Conservation (phyloP, 2,329 filamentous ascomycete species). For the Nemania diffusa region DNA sequence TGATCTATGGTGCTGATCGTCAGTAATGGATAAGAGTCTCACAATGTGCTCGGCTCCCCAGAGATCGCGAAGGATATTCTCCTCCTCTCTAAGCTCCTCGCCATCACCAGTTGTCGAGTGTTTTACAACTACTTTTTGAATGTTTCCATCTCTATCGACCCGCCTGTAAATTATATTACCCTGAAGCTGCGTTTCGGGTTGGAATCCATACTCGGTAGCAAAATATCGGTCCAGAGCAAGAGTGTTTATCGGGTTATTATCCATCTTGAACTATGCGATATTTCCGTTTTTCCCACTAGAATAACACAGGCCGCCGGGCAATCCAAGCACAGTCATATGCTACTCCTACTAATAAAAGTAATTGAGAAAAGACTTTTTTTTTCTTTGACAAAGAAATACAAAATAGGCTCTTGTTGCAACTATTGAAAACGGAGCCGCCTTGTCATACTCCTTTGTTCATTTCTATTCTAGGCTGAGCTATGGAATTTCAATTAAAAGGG, state of each 20-base stretch:
- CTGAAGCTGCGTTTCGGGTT: neutral
- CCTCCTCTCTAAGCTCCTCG: neutral
- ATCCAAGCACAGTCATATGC: no score
- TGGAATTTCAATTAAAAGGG: no score
- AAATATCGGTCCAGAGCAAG: neutral
- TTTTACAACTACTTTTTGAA: conserved; percentile 16
- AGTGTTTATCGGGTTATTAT: neutral
- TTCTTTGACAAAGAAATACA: neutral
- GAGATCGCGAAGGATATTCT: neutral
- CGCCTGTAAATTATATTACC: conserved; percentile 16
- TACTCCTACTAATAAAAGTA: neutral
- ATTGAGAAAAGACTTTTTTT: neutral
- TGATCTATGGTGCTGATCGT: neutral
- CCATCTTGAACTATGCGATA: conserved; percentile 3
- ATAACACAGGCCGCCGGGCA: no score
- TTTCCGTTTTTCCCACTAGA: neutral
- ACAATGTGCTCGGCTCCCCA: conserved; percentile 24
- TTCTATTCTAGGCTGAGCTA: no score
- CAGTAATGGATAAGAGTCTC: conserved; percentile 6
- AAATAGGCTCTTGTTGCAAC: neutral
- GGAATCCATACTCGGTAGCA: neutral
- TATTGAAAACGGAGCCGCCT: neutral
- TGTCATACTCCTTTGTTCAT: neutral
- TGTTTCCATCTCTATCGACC: neutral
- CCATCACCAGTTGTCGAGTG: neutral